A percentile compares a stretch with the other conserved stretches of the same genome.
These are phyloP conservation scores for Dittrichia graveolens DNA, from an alignment of 129 eudicot species.

Conservation along the genomic window DNA sequence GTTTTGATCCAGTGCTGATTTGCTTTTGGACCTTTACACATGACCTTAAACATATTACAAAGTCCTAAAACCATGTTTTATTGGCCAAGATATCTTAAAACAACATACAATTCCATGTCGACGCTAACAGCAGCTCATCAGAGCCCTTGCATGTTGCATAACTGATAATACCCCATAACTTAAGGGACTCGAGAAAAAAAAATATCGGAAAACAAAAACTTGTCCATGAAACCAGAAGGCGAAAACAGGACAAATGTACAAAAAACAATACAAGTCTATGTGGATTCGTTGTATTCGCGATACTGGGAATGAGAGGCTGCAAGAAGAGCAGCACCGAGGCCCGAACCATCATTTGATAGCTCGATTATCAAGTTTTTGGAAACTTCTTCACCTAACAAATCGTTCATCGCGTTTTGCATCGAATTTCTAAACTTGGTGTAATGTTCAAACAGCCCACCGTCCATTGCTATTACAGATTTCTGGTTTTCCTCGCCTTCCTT, in stretches of 20 bases:
- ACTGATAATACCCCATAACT: slow-evolving; percentile 27
- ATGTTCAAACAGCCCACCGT: slow-evolving; percentile 92
- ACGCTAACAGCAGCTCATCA: slow-evolving; percentile 10
- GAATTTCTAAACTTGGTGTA: slow-evolving; percentile 69
- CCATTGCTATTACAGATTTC: slow-evolving; percentile 76
- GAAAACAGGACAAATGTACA: slow-evolving; percentile 26
- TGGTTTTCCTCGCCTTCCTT: slow-evolving; percentile 54
- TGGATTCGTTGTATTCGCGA: slow-evolving; percentile 50
- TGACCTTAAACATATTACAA: not conserved
- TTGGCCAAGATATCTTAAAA: slow-evolving; percentile 37
- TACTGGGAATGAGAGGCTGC: slow-evolving; percentile 98
- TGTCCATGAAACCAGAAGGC: not conserved
- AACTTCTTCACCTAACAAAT: slow-evolving; percentile 66
- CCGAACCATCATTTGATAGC: slow-evolving; percentile 89
- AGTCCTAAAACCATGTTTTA: slow-evolving; percentile 24
- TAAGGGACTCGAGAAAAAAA: slow-evolving; percentile 23
- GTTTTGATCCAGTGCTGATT: no score
- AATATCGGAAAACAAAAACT: slow-evolving; percentile 22
- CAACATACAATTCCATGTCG: slow-evolving; percentile 36
- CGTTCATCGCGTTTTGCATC: slow-evolving; percentile 56
- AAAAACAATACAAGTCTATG: slow-evolving; percentile 25
- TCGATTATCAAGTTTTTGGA: slow-evolving; percentile 42
- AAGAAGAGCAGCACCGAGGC: slow-evolving; percentile 91
- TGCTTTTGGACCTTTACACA: not conserved
- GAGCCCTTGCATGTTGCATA: slow-evolving; percentile 27